Evolutionary conservation across 2,329 filamentous ascomycete species (phyloP).

Genomic region (Microcyclosporella mali): DNA sequence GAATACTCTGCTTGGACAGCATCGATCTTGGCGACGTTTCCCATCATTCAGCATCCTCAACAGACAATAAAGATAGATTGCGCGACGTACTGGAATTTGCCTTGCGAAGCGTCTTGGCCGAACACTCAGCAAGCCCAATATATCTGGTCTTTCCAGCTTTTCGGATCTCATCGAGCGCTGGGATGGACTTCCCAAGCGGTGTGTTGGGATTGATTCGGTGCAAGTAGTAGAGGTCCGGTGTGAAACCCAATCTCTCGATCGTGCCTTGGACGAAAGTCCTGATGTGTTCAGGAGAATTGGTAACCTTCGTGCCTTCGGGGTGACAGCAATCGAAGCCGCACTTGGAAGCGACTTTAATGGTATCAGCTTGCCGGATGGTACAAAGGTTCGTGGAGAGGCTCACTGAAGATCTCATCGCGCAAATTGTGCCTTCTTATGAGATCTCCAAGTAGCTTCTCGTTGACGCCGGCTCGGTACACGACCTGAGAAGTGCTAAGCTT

Average conservation of each 20-base stretch:
- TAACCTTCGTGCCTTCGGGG: slow-evolving; percentile 26
- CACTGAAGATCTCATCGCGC: slow-evolving; percentile 46
- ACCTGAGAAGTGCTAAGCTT: slow-evolving; percentile 29
- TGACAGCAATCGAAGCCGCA: slow-evolving; percentile 41
- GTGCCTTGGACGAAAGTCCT: slow-evolving; percentile 46
- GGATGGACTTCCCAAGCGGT: slow-evolving; percentile 44
- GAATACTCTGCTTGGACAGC: slow-evolving; percentile 50
- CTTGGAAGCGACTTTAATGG: slow-evolving; percentile 42
- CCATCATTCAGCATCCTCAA: not conserved
- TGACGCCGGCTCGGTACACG: slow-evolving; percentile 42
- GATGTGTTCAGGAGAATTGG: slow-evolving; percentile 44
- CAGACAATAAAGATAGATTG: not conserved
- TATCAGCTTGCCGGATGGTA: not conserved
- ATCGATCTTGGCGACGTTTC: slow-evolving; percentile 39
- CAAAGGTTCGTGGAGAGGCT: slow-evolving; percentile 11
- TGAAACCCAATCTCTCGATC: slow-evolving; percentile 44
- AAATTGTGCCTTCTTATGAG: slow-evolving; percentile 48
- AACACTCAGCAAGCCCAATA: slow-evolving; percentile 46
- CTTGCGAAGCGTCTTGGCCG: slow-evolving; percentile 43
- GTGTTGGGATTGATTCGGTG: slow-evolving; percentile 41
- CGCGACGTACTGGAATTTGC: slow-evolving; percentile 32
- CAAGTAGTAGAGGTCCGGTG: slow-evolving; percentile 40
- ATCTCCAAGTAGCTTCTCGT: slow-evolving; percentile 47
- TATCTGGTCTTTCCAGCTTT: slow-evolving; percentile 46
- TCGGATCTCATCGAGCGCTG: slow-evolving; percentile 43